A percentile compares a stretch with the other conserved stretches of the same genome.
Conservation (phyloP, 331 rosid species). For the Acacia concinna region DNA sequence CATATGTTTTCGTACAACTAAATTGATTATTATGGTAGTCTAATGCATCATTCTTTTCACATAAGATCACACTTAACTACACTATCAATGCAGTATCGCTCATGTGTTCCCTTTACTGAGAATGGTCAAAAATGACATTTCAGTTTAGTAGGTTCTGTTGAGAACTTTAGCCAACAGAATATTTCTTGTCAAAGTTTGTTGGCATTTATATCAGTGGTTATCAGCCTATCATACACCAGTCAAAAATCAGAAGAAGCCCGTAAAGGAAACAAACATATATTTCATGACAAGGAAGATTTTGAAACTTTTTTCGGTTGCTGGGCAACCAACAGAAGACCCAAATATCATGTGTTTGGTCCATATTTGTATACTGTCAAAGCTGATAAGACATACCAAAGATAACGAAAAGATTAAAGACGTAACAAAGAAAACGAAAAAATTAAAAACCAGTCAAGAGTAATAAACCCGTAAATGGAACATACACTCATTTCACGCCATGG, state of each 20-base stretch:
- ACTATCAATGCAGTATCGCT: not conserved
- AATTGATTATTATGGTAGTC: not conserved
- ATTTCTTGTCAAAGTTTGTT: not conserved
- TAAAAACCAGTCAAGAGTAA: not conserved
- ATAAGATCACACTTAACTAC: slow-evolving; percentile 5
- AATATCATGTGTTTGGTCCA: not conserved
- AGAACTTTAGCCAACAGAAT: not conserved
- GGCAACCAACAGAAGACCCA: not conserved
- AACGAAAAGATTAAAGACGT: not conserved
- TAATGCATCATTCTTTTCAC: slow-evolving; percentile 7
- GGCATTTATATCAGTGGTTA: not conserved
- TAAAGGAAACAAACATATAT: not conserved
- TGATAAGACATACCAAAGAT: not conserved
- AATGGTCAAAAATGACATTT: not conserved
- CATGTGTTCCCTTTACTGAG: not conserved
- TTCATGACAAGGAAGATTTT: not conserved
- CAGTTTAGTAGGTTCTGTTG: not conserved
- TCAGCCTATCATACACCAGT: not conserved
- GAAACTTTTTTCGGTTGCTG: not conserved
- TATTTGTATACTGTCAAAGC: not conserved
- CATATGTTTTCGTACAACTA: slow-evolving; percentile 1
- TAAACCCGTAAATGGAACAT: not conserved
- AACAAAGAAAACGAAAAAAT: not conserved
- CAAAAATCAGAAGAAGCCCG: not conserved
- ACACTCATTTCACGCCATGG: slow-evolving; percentile 3